Percentiles rank a stretch among this genome's conserved stretches.
Conservation (phyloP, 2,329 filamentous ascomycete species). For the Aspergillus sp. region DNA sequence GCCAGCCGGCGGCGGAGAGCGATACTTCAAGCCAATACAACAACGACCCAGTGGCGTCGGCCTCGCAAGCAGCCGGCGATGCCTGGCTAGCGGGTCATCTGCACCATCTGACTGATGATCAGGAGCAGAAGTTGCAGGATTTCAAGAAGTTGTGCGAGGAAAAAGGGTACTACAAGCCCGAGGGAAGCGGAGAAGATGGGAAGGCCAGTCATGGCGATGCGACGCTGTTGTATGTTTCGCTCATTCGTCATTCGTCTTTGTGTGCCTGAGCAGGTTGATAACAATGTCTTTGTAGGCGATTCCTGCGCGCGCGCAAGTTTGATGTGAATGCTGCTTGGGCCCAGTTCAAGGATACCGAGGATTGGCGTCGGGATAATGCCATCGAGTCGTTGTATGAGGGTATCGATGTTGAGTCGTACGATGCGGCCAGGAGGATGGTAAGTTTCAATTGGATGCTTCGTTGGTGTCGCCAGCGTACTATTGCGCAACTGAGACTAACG, state of each 20-base stretch:
- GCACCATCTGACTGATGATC: slow-evolving; percentile 66
- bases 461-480: too few species aligned
- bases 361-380: slow-evolving; percentile 76
- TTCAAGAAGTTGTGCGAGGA: slow-evolving; percentile 69
- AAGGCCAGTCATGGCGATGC: slow-evolving; percentile 44
- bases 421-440: slow-evolving; percentile 69
- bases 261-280: not conserved
- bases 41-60: slow-evolving; percentile 32
- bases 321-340: slow-evolving; percentile 68
- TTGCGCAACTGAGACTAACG: slow-evolving; percentile 1
- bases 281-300: slow-evolving; percentile 58
- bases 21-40: slow-evolving; percentile 12
- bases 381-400: slow-evolving; percentile 77
- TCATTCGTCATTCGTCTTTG: not conserved
- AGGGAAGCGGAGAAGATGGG: slow-evolving; percentile 23
- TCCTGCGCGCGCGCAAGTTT: slow-evolving; percentile 80
- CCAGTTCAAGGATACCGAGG: slow-evolving; percentile 85
- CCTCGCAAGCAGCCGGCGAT: slow-evolving; percentile 29
- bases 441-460: slow-evolving; percentile 16
- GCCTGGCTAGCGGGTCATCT: slow-evolving; percentile 61
- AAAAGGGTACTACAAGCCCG: slow-evolving; percentile 50
- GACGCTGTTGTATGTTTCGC: slow-evolving; percentile 40
- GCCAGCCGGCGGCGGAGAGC: not conserved
- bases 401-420: slow-evolving; percentile 80
- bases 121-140: slow-evolving; percentile 61